Evolutionary conservation across 768 basidiomycete species (phyloP), one percentile per base, ranked within the genome.

Genomic region (Kwoniella newhampshirensis): DNA sequence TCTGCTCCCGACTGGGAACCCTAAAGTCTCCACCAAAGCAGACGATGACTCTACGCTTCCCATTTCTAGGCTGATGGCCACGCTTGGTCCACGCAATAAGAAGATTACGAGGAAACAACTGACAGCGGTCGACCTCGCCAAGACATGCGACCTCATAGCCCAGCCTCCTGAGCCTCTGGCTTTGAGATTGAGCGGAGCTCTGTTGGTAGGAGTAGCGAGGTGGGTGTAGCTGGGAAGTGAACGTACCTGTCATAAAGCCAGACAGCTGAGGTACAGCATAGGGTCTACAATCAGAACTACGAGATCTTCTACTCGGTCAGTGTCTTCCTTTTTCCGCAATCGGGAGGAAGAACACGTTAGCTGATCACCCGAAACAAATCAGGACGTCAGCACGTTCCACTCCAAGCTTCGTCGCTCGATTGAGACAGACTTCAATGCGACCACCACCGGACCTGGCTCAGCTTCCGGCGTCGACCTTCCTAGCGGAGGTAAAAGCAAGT

Each of bases 131-230:
- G 86, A 94, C 74, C 90, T 94, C 43, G 75, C 84, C 30, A 83
- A 87, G 74, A 77, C 93, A 68, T 94, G 91, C 73, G 82, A 81
- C 35, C 81, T 91, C 36, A 91, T 94, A 50, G 82, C 85, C 25
- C 81, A 87, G 65, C 91, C 91, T n/a, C 75, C 81, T 21, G 91
- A 93, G 64, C 91, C 91, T 36, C 81, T 94, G 30, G 91, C 91
- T 1, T 78, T 94, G 54, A 81, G 91, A 62, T 78, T 93, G 52
- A 91, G 91, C 9, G 90, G 89, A 57, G 91, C 90, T 70, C 78
- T 94, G 40, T 85, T 94, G 81, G 86, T 93, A 59, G 91, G 91
- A 3, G 91, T 87, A 32, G 88, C 87, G 20, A 84, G 91, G 91
- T 91, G 75, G 57, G 83, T 66, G 40, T 2, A 7, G 18, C 20